phyloP scores from a whole-genome alignment of 805 yeast genomes.

The Cyberlindnera mississippiensis region DNA sequence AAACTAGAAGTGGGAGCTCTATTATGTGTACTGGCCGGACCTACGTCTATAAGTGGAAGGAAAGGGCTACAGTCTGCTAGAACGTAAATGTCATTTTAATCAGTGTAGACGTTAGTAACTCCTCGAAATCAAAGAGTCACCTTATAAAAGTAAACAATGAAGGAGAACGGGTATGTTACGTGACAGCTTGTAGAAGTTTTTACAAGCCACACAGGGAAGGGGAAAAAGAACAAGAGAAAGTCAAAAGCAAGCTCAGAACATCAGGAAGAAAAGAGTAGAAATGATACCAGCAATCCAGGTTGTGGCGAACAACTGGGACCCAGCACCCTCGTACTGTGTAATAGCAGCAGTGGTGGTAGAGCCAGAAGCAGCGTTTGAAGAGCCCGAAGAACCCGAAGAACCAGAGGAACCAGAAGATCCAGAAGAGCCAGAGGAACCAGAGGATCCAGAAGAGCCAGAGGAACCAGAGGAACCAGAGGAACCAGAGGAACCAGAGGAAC shows the following conservation, averaged over 20 bases:
- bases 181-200: no score
- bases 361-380: slow-evolving; percentile 1
- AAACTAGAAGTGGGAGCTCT: no score
- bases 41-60: no score
- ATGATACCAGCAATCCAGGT: slow-evolving; percentile 4
- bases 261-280: neutral
- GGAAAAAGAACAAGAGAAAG: neutral
- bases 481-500: no score
- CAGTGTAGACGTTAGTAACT: no score
- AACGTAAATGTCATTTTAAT: no score
- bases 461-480: slow-evolving; percentile 7
- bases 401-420: neutral
- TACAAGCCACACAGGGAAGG: neutral
- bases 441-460: slow-evolving; percentile 4
- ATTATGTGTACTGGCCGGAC: no score
- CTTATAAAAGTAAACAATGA: no score
- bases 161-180: no score
- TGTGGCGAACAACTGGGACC: neutral
- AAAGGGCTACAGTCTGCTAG: no score
- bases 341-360: neutral
- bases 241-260: neutral
- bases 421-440: neutral
- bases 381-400: neutral
- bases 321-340: slow-evolving; percentile 2
- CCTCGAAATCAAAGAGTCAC: no score